Conservation (phyloP, 2,329 filamentous ascomycete species). For the Fusarium kyushuense region DNA sequence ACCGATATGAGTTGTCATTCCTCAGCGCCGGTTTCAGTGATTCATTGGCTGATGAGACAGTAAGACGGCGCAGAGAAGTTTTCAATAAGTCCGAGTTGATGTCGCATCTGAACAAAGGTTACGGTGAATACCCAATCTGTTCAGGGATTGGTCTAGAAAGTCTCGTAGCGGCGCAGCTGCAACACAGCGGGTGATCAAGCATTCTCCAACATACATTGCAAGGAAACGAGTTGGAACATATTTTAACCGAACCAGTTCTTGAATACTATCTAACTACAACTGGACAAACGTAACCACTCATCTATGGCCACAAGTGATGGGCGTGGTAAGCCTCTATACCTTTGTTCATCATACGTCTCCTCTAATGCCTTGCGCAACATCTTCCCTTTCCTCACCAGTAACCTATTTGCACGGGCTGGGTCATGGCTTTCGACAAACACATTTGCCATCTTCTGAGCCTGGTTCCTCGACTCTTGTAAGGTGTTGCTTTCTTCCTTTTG, state of each 20-base stretch:
- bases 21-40: not conserved
- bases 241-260: not conserved
- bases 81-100: not conserved
- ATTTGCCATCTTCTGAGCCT: constrained; percentile 39
- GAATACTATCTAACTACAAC: not conserved
- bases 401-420: constrained; percentile 24
- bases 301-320: constrained; percentile 41
- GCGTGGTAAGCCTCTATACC: constrained; percentile 45
- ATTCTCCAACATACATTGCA: not conserved
- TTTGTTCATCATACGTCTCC: constrained; percentile 47
- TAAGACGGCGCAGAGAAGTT: not conserved
- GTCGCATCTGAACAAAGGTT: not conserved
- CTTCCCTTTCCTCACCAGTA: constrained; percentile 43
- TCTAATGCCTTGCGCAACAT: constrained; percentile 42
- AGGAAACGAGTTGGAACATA: not conserved
- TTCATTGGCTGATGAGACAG: not conserved
- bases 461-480: constrained; percentile 35
- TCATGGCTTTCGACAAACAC: constrained; percentile 31
- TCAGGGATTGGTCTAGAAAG: not conserved
- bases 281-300: constrained; percentile 47
- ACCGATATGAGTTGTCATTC: not conserved
- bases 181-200: not conserved
- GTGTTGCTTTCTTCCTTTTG: constrained; percentile 45
- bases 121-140: not conserved
- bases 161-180: not conserved